phyloP scores from a whole-genome alignment of 345 rosid genomes.

The Hevea brasiliensis region DNA sequence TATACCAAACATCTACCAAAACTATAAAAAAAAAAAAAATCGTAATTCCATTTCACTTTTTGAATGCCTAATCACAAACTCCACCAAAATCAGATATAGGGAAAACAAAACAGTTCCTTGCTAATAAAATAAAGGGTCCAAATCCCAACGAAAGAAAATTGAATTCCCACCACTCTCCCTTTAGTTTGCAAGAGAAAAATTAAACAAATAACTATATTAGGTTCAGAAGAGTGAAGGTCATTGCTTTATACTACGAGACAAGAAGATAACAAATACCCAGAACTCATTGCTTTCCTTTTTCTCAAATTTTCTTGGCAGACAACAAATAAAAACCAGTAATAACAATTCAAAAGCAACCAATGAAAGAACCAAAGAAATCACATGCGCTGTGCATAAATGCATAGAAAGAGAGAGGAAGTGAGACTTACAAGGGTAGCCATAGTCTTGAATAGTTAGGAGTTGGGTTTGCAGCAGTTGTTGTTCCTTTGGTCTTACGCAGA shows the following conservation, averaged over 20 bases:
- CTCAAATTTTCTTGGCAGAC: background rate
- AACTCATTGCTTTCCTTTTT: background rate
- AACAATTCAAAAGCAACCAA: background rate
- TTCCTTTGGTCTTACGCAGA: background rate
- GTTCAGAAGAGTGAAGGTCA: background rate
- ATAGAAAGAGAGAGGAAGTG: background rate
- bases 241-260: background rate
- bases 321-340: background rate
- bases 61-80: background rate
- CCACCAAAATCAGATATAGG: background rate
- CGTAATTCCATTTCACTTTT: background rate
- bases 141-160: background rate
- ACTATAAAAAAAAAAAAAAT: too few species aligned
- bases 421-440: slow-evolving; percentile 14
- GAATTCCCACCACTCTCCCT: background rate
- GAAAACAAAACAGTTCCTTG: background rate
- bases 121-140: background rate
- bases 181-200: background rate
- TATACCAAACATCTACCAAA: background rate
- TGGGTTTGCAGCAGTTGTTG: background rate
- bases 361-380: background rate
- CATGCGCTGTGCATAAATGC: too few species aligned
- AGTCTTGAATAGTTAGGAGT: background rate
- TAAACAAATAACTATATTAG: background rate
- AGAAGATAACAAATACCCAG: background rate